A percentile compares a stretch with the other conserved stretches of the same genome.
Evolutionary conservation across 352 stramenopile species (phyloP).

Genomic region (Globisporangium sylvaticum): DNA sequence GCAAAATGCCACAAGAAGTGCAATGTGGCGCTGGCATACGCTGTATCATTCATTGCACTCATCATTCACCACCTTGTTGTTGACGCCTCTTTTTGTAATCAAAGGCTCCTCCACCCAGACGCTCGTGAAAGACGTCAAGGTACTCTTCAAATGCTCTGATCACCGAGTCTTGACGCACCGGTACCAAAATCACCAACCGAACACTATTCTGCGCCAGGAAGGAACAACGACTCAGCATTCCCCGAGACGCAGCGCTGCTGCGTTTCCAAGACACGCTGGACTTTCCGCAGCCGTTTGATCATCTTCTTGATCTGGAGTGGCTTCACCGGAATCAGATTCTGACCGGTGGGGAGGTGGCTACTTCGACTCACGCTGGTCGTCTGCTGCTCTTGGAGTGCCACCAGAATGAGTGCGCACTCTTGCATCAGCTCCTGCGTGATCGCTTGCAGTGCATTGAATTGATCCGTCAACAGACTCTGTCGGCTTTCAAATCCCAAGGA

Average conservation of each 20-base stretch:
- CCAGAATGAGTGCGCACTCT: slow-evolving; percentile 43
- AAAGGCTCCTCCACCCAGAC: background rate
- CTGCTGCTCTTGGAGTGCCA: slow-evolving; percentile 48
- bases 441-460: slow-evolving; percentile 17
- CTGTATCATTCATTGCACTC: no score
- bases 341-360: background rate
- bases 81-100: background rate
- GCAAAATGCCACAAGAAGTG: background rate
- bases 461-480: slow-evolving; percentile 16
- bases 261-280: slow-evolving; percentile 19
- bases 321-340: slow-evolving; percentile 26
- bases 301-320: slow-evolving; percentile 42
- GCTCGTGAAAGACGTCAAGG: background rate
- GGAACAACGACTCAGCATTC: no score
- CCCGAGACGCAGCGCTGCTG: background rate
- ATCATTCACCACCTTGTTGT: background rate
- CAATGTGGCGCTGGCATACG: background rate
- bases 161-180: background rate
- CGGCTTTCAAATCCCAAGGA: slow-evolving; percentile 17
- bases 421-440: slow-evolving; percentile 36
- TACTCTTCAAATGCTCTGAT: background rate
- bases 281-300: slow-evolving; percentile 36
- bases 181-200: background rate
- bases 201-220: background rate
- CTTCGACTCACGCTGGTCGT: slow-evolving; percentile 17